A percentile compares a stretch with the other conserved stretches of the same genome.
Conservation (phyloP, 371 early-diverging fungal genomes). For the Capillidium rhysosporum region DNA sequence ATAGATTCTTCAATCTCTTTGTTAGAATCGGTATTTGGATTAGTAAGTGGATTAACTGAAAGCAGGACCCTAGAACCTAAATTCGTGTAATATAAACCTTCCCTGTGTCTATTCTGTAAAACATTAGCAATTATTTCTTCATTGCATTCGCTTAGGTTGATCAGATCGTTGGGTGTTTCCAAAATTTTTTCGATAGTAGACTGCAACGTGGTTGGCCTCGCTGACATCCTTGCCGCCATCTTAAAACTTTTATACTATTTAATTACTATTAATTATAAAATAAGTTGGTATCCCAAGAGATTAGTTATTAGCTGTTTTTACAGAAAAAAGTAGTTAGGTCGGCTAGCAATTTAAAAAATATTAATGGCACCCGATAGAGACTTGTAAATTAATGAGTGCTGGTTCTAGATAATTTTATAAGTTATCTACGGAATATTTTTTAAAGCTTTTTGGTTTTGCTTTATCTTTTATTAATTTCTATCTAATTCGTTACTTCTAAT, state of each 20-base stretch:
- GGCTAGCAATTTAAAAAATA: background rate
- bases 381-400: too few relatives aligned
- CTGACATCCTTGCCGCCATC: background rate
- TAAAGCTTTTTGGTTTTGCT: too few relatives aligned
- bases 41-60: slow-evolving; percentile 25
- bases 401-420: slow-evolving; percentile 12
- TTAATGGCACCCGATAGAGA: slow-evolving; percentile 22
- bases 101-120: slow-evolving; percentile 29
- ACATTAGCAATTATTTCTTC: slow-evolving; percentile 22
- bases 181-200: background rate
- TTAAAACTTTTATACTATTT: background rate
- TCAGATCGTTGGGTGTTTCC: background rate
- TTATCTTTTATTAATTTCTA: slow-evolving; percentile 7
- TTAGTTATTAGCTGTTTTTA: too few relatives aligned
- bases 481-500: too few relatives aligned
- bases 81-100: slow-evolving; percentile 36
- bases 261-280: background rate
- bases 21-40: slow-evolving; percentile 19
- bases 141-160: background rate
- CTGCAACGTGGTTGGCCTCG: background rate
- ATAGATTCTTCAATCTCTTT: slow-evolving; percentile 24
- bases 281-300: background rate
- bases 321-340: too few relatives aligned
- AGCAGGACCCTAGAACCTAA: slow-evolving; percentile 33
- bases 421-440: too few relatives aligned